Percentiles rank a stretch among this genome's conserved stretches.
Evolutionary conservation across 345 rosid genomes (phyloP).

Genomic region (Arabis alpina): DNA sequence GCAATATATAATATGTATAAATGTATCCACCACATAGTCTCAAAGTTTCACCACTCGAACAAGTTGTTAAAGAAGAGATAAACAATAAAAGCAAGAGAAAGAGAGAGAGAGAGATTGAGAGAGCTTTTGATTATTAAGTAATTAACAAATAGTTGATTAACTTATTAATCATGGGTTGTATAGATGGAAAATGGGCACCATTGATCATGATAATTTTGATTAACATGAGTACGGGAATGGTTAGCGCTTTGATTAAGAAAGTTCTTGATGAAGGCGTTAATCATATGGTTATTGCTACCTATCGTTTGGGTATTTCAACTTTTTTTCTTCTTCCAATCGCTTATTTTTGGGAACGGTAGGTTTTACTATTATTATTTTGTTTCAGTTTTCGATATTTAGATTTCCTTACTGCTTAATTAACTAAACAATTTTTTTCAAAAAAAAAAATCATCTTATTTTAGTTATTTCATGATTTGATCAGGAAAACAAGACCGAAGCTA

Average conservation of each 20-base stretch:
- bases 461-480: constrained; percentile 35
- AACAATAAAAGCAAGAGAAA: background rate
- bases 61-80: background rate
- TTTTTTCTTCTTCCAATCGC: constrained; percentile 59
- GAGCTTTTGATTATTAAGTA: background rate
- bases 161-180: constrained; percentile 35
- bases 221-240: constrained; percentile 46
- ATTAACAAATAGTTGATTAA: constrained; percentile 13
- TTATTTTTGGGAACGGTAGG: constrained; percentile 62
- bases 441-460: background rate
- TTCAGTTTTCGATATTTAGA: background rate
- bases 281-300: constrained; percentile 61
- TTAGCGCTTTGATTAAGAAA: constrained; percentile 63
- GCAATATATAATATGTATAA: constrained; percentile 9
- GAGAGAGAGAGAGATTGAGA: constrained; percentile 5
- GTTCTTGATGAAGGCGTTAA: constrained; percentile 59
- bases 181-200: constrained; percentile 53
- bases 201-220: constrained; percentile 41
- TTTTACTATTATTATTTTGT: background rate
- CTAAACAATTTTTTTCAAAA: background rate
- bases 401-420: background rate
- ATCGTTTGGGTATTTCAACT: constrained; percentile 59
- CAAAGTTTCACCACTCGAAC: constrained; percentile 24
- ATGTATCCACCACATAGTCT: background rate
- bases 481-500: constrained; percentile 72